Percentiles rank a stretch among this genome's conserved stretches.
Evolutionary conservation across 2,329 filamentous ascomycete species (phyloP).

Genomic region (Nothophaeocryptopus gaeumannii): DNA sequence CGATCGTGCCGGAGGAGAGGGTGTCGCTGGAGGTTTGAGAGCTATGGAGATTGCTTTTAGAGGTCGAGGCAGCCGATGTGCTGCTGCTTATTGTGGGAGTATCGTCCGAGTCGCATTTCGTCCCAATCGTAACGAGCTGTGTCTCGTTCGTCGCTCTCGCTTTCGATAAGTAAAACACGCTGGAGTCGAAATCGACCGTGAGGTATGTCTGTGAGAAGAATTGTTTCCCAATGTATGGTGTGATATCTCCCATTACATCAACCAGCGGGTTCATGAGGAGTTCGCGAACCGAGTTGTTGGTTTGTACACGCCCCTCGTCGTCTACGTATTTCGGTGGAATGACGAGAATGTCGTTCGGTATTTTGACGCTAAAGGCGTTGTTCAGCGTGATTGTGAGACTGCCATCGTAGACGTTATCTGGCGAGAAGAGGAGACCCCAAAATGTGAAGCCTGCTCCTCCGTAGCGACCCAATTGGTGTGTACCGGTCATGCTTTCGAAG

Average conservation of each 20-base stretch:
- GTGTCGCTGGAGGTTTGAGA: too few species aligned
- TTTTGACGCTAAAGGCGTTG: too few species aligned
- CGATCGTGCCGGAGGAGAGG: too few species aligned
- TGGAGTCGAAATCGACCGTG: conserved; percentile 13
- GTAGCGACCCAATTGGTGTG: too few species aligned
- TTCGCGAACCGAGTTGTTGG: conserved; percentile 7
- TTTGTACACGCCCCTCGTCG: conserved; percentile 3
- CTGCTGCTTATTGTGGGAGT: too few species aligned
- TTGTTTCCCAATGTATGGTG: conserved; percentile 6
- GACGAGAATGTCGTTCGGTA: conserved; percentile 16
- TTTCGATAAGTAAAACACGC: conserved; percentile 15
- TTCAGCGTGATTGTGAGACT: too few species aligned
- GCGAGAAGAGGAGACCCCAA: too few species aligned
- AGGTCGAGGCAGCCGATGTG: too few species aligned
- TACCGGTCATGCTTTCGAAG: conserved; percentile 5
- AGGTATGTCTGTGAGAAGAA: conserved; percentile 19
- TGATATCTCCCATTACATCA: conserved; percentile 10
- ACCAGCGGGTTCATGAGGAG: conserved; percentile 5
- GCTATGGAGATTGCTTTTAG: too few species aligned
- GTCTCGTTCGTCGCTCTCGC: conserved; percentile 15
- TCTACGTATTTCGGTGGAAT: conserved; percentile 10
- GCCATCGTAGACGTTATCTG: too few species aligned
- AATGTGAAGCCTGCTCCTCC: too few species aligned
- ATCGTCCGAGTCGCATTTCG: conserved; percentile 6
- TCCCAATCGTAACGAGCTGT: conserved; percentile 9